Evolutionary conservation across 2,329 filamentous ascomycete species (phyloP).

Genomic region (Phialophora tarda): DNA sequence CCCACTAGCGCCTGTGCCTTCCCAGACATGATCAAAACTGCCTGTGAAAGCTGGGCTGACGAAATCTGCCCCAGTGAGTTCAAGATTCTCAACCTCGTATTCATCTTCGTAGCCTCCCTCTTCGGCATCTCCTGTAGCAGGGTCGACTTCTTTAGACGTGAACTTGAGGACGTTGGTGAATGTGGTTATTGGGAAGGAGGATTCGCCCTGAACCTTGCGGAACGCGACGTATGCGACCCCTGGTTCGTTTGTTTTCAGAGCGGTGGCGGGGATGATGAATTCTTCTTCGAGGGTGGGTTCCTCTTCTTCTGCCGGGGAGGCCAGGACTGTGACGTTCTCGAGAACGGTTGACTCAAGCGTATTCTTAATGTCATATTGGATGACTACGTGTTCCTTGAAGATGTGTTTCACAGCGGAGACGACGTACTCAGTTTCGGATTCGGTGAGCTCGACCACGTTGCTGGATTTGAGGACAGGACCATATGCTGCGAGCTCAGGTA

Average conservation of each 20-base stretch:
- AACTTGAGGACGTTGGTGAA: slow-evolving; percentile 97
- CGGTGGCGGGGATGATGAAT: slow-evolving; percentile 88
- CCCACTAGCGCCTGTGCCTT: slow-evolving; percentile 84
- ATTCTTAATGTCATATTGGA: slow-evolving; percentile 98
- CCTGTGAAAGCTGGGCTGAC: slow-evolving; percentile 90
- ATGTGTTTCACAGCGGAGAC: slow-evolving; percentile 94
- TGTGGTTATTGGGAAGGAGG: slow-evolving; percentile 73
- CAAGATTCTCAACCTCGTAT: slow-evolving; percentile 93
- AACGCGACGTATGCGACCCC: slow-evolving; percentile 96
- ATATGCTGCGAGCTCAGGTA: slow-evolving; percentile 90
- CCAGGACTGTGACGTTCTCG: slow-evolving; percentile 84
- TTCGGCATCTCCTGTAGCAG: slow-evolving; percentile 89
- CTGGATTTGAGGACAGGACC: slow-evolving; percentile 93
- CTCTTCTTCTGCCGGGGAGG: slow-evolving; percentile 79
- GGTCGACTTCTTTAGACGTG: slow-evolving; percentile 97
- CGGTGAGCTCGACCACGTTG: slow-evolving; percentile 82
- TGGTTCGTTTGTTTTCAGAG: slow-evolving; percentile 80
- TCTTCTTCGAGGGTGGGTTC: slow-evolving; percentile 74
- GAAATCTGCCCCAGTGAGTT: slow-evolving; percentile 90
- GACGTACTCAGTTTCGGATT: slow-evolving; percentile 97
- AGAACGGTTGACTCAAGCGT: slow-evolving; percentile 89
- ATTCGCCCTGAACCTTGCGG: slow-evolving; percentile 77
- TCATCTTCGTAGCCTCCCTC: slow-evolving; percentile 94
- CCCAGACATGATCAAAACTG: slow-evolving; percentile 95
- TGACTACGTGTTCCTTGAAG: slow-evolving; percentile 94